Conservation (phyloP, 2,329 filamentous ascomycete genomes). For the Fusarium incarnatum region DNA sequence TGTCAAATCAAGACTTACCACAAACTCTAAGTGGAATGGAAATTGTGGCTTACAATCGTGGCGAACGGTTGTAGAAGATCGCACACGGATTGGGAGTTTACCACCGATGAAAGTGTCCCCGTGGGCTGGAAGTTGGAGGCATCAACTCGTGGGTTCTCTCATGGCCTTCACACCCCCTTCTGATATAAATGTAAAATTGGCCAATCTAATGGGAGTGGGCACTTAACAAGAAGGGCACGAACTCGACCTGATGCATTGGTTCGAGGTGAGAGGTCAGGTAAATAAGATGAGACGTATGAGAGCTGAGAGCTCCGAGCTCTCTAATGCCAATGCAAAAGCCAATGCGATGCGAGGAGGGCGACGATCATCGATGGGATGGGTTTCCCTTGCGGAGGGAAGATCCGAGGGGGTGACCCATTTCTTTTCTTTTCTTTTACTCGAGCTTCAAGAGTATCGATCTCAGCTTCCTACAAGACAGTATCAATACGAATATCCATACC, state of each 20-base stretch:
- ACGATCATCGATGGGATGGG: constrained; percentile 39
- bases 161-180: constrained; percentile 24
- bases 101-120: constrained; percentile 35
- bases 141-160: constrained; percentile 29
- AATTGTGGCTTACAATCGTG: constrained; percentile 43
- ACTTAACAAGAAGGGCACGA: constrained; percentile 30
- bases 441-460: not conserved
- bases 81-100: constrained; percentile 17
- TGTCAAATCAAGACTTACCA: constrained; percentile 8
- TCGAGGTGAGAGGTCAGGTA: constrained; percentile 9
- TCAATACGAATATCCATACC: constrained; percentile 25
- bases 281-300: constrained; percentile 21
- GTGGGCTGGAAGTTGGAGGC: constrained; percentile 41
- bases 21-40: not conserved
- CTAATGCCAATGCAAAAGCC: not conserved
- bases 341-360: constrained; percentile 28
- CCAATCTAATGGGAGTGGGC: constrained; percentile 32
- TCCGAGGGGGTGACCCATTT: constrained; percentile 26
- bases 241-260: constrained; percentile 38
- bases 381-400: constrained; percentile 38
- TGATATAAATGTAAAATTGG: constrained; percentile 9
- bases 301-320: constrained; percentile 16
- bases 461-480: not conserved
- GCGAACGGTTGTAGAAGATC: constrained; percentile 35
- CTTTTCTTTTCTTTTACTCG: not conserved